Base-by-base conservation (phyloP, 83 land plant genomes). In the Isoetes engelmannii region DNA sequence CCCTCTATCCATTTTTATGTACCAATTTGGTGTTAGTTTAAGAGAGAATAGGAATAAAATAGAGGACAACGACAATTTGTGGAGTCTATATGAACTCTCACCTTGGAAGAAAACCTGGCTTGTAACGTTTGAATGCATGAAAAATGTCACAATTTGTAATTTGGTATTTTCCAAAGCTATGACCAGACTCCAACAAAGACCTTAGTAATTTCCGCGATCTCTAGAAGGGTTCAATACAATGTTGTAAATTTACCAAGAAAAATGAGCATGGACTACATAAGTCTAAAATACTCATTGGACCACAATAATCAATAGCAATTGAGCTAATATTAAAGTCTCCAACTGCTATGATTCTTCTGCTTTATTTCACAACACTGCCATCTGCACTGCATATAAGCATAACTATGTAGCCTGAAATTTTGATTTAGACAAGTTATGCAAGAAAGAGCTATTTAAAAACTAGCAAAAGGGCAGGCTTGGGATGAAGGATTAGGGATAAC, bases 311-410 rank as follows among this genome's bases (percentile, higher is more conserved):
- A 58, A 90, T 76, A 4, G 85, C 73, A 68, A 77, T 56, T 68
- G 98, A 92, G 63, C 88, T 83, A 75, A 93, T 87, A 55, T 93
- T 93, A 46, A 90, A 80, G 75, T 93, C 98, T 18, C 98, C 98
- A 71, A 89, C 89, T 54, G 86, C 86, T 75, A 93, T 37, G 20
- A 93, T 74, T 74, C 89, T 89, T 53, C 79, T 85, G 50, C 89
- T 89, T 61, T 75, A 60, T 61, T 50, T 67, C 46, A 84, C 44
- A 10, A 93, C 79, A 63, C 59, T 93, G 86, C 87, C 92, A 89
- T 77, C 98, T 91, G 81, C 62, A 81, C 98, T 93, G 84, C 80
- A 83, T 28, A 28, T 28, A 28, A 28, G 37, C 37, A 28, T 0
- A 28, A 28, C 37, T 28, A 28, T 28, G 2, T 28, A 28, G 37